Percentiles rank a stretch among this genome's conserved stretches.
These are phyloP conservation scores for Candida argentea DNA, from an alignment of 805 yeast genomes.

Conservation along the genomic window DNA sequence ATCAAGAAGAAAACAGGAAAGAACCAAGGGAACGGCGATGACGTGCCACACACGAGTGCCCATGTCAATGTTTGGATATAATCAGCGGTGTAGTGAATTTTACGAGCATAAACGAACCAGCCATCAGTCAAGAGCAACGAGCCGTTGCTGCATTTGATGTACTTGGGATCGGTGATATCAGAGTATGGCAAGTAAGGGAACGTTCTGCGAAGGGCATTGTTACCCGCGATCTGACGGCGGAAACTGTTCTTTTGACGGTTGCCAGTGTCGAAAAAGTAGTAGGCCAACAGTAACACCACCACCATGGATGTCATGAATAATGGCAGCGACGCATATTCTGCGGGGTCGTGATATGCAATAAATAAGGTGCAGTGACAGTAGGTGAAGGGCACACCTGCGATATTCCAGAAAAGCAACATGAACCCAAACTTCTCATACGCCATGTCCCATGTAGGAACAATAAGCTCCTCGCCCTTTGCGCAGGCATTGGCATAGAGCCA, in stretches of 20 bases:
- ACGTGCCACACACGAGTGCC: slow-evolving; percentile 86
- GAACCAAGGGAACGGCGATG: slow-evolving; percentile 90
- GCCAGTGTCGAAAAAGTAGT: slow-evolving; percentile 89
- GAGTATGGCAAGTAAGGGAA: slow-evolving; percentile 92
- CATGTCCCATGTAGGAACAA: slow-evolving; percentile 99
- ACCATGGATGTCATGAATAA: slow-evolving; percentile 49
- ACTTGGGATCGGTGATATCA: slow-evolving; percentile 72
- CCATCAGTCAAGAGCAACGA: slow-evolving; percentile 83
- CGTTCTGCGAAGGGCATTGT: slow-evolving; percentile 62
- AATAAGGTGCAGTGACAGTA: slow-evolving; percentile 89
- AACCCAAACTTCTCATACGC: slow-evolving; percentile 99
- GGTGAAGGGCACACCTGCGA: slow-evolving; percentile 98
- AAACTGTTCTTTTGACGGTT: slow-evolving; percentile 93
- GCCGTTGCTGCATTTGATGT: slow-evolving; percentile 78
- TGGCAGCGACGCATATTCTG: slow-evolving; percentile 67
- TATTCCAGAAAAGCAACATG: slow-evolving; percentile 97
- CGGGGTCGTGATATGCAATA: slow-evolving; percentile 74
- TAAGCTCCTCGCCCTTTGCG: slow-evolving; percentile 94
- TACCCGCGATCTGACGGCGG: slow-evolving; percentile 78
- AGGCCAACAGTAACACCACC: slow-evolving; percentile 52
- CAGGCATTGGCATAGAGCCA: slow-evolving; percentile 96
- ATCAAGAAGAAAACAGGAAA: slow-evolving; percentile 85
- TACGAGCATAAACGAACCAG: slow-evolving; percentile 90
- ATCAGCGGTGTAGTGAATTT: slow-evolving; percentile 92
- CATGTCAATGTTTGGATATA: slow-evolving; percentile 80